Evolutionary conservation across 106 monocot species (phyloP).

Genomic region (Dactylorhiza incarnata): DNA sequence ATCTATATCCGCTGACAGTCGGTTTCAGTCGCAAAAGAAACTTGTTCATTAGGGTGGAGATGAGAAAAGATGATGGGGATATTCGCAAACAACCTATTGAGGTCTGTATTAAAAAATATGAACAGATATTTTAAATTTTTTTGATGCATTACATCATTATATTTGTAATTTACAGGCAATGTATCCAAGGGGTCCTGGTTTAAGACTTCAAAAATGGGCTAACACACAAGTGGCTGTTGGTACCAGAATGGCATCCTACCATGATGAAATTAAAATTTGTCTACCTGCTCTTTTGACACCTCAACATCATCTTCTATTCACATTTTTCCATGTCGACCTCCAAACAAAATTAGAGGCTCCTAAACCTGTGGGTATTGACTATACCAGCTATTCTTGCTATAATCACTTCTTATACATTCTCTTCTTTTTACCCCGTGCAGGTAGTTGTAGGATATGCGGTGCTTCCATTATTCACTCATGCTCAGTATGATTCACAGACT

Average conservation of each 20-base stretch:
- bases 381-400: not conserved
- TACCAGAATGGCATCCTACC: constrained; percentile 75
- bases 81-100: constrained; percentile 71
- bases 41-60: constrained; percentile 80
- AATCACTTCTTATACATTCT: not conserved
- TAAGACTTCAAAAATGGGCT: constrained; percentile 69
- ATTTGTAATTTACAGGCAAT: constrained; percentile 43
- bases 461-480: constrained; percentile 72
- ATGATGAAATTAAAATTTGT: constrained; percentile 92
- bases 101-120: constrained; percentile 29
- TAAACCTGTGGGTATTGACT: constrained; percentile 63
- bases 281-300: constrained; percentile 82
- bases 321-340: constrained; percentile 88
- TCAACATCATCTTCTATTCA: constrained; percentile 95
- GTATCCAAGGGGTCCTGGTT: constrained; percentile 49
- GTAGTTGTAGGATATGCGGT: constrained; percentile 90
- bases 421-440: constrained; percentile 33
- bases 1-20: constrained; percentile 79
- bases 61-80: constrained; percentile 88
- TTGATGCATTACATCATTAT: not conserved
- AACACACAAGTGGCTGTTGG: constrained; percentile 93
- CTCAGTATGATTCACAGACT: constrained; percentile 56
- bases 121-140: not conserved
- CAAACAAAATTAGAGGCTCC: constrained; percentile 97
- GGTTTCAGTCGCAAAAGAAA: constrained; percentile 94